phyloP scores from a whole-genome alignment of 306 rosid species.

The Inga leiocalycina region DNA sequence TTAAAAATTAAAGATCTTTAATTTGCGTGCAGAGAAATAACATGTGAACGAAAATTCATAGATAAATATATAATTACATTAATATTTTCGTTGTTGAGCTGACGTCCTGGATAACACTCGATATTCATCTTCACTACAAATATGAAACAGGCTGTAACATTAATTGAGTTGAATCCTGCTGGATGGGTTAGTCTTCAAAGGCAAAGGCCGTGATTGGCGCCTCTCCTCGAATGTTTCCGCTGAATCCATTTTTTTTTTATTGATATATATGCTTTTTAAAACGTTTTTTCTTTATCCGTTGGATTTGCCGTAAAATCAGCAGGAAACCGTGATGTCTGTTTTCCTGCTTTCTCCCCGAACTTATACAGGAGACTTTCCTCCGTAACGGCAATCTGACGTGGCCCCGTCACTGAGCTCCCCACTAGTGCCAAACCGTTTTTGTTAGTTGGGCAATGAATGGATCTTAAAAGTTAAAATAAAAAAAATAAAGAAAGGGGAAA shows the following conservation, averaged over 20 bases:
- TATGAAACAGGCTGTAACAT: conserved; percentile 31
- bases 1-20: too few relatives aligned
- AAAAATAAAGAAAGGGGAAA: neutral
- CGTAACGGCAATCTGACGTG: conserved; percentile 30
- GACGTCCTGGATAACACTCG: neutral
- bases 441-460: conserved; percentile 49
- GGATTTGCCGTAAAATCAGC: conserved; percentile 62
- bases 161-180: conserved; percentile 38
- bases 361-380: conserved; percentile 19
- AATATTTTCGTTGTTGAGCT: neutral
- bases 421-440: conserved; percentile 31
- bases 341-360: conserved; percentile 29
- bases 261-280: neutral
- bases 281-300: conserved; percentile 32
- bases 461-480: conserved; percentile 24
- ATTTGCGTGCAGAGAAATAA: neutral
- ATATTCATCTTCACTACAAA: neutral
- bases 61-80: neutral
- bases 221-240: conserved; percentile 50
- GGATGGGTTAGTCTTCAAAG: conserved; percentile 44
- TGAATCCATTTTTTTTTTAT: conserved; percentile 22
- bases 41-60: neutral
- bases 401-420: conserved; percentile 2
- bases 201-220: conserved; percentile 78
- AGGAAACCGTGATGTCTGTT: conserved; percentile 43